Evolutionary conservation across 2,329 filamentous ascomycete genomes (phyloP).

Genomic region (Pestalotiopsis sp.): DNA sequence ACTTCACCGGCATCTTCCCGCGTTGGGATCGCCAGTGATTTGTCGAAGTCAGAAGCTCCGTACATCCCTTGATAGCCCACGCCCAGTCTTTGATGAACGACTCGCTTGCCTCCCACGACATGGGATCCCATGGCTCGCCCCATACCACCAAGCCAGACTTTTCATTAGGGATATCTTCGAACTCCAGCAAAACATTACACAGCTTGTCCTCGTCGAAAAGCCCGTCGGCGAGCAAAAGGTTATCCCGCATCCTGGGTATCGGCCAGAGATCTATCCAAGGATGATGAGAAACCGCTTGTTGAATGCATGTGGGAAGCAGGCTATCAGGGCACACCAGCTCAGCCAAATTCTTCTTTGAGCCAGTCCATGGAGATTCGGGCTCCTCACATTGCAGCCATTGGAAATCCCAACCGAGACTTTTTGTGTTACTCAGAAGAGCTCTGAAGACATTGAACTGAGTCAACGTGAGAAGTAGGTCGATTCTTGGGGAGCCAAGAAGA

Average conservation of each 20-base stretch:
- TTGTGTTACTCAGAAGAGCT: conserved; percentile 11
- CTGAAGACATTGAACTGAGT: conserved; percentile 16
- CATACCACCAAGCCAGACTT: conserved; percentile 14
- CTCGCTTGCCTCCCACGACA: conserved; percentile 50
- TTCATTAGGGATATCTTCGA: not conserved
- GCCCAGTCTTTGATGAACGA: conserved; percentile 49
- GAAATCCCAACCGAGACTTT: conserved; percentile 6
- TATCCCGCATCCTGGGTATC: conserved; percentile 14
- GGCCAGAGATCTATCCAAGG: conserved; percentile 17
- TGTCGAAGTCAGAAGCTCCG: conserved; percentile 37
- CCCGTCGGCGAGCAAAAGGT: conserved; percentile 6
- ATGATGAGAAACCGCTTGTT: conserved; percentile 10
- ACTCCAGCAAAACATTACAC: conserved; percentile 13
- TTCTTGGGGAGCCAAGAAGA: not conserved
- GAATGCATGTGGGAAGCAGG: conserved; percentile 12
- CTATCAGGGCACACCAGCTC: not conserved
- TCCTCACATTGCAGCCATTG: conserved; percentile 12
- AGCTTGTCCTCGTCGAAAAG: conserved; percentile 12
- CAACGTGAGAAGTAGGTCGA: conserved; percentile 7
- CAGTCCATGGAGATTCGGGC: not conserved
- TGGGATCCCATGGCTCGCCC: conserved; percentile 28
- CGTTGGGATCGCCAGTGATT: conserved; percentile 34
- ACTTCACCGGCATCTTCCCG: not conserved
- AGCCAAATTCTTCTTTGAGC: not conserved
- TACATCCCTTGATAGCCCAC: conserved; percentile 38